Conservation (phyloP, 768 basidiomycete genomes). For the Phylloporus rhodoxanthus region DNA sequence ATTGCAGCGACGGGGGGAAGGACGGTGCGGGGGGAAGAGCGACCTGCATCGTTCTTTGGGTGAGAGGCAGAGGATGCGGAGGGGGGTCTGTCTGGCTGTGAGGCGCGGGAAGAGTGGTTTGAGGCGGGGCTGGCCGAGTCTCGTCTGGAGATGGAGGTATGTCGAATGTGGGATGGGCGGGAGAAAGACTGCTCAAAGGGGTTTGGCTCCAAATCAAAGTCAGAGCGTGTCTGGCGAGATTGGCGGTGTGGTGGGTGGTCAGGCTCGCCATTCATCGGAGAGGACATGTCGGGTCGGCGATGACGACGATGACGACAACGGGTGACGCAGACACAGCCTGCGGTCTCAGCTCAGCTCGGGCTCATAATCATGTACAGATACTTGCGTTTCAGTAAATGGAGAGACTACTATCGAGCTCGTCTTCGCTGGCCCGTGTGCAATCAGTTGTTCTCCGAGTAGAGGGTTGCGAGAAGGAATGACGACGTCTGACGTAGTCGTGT, state of each 20-base stretch:
- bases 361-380: slow-evolving; percentile 8
- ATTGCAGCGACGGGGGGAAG: slow-evolving; percentile 80
- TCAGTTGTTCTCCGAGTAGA: slow-evolving; percentile 22
- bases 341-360: slow-evolving; percentile 17
- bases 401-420: slow-evolving; percentile 8
- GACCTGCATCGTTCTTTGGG: slow-evolving; percentile 28
- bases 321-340: slow-evolving; percentile 23
- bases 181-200: slow-evolving; percentile 96
- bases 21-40: slow-evolving; percentile 54
- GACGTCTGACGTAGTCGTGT: slow-evolving; percentile 41
- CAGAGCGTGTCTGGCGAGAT: slow-evolving; percentile 48
- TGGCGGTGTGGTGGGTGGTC: slow-evolving; percentile 14
- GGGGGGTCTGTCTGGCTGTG: slow-evolving; percentile 28
- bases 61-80: slow-evolving; percentile 31
- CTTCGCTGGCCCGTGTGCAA: slow-evolving; percentile 30
- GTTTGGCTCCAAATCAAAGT: slow-evolving; percentile 79
- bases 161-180: slow-evolving; percentile 48
- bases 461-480: slow-evolving; percentile 35
- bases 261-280: slow-evolving; percentile 33
- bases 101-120: slow-evolving; percentile 35
- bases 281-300: slow-evolving; percentile 15
- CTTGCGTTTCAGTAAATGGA: slow-evolving; percentile 15
- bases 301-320: slow-evolving; percentile 26
- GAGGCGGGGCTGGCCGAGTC: slow-evolving; percentile 31
- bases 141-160: slow-evolving; percentile 31